phyloP scores from a whole-genome alignment of 129 eudicot genomes.

The Ambrosia artemisiifolia region DNA sequence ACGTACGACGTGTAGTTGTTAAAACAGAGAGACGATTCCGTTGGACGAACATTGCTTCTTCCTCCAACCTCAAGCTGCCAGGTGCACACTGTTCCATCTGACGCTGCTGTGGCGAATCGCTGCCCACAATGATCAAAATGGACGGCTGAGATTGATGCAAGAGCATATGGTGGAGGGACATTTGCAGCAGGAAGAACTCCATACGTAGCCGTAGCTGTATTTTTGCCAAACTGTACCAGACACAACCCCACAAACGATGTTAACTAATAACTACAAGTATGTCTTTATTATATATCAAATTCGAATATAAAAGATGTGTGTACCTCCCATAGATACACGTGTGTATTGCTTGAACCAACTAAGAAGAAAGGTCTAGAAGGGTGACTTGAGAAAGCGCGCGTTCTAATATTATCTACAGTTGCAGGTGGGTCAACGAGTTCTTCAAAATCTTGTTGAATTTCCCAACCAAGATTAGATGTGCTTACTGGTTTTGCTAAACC shows the following conservation, averaged over 20 bases:
- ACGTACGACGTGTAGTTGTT: conserved; percentile 76
- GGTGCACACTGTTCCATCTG: conserved; percentile 96
- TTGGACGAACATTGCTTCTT: conserved; percentile 88
- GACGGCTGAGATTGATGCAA: conserved; percentile 91
- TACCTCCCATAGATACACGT: conserved; percentile 95
- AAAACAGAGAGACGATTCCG: conserved; percentile 89
- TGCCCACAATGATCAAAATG: conserved; percentile 87
- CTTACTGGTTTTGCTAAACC: conserved; percentile 55
- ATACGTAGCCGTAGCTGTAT: conserved; percentile 88
- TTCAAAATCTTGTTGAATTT: conserved; percentile 79
- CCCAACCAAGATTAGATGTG: conserved; percentile 83
- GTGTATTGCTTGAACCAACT: conserved; percentile 98
- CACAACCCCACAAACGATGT: neutral
- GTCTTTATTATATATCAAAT: neutral
- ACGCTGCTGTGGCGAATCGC: conserved; percentile 84
- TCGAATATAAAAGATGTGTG: neutral
- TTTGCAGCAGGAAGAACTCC: conserved; percentile 99
- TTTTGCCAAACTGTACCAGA: conserved; percentile 80
- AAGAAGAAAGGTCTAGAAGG: conserved; percentile 91
- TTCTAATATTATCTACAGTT: conserved; percentile 66
- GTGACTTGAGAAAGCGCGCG: conserved; percentile 80
- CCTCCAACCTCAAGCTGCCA: conserved; percentile 99
- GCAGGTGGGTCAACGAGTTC: conserved; percentile 87
- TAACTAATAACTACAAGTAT: neutral
- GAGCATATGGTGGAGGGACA: conserved; percentile 95